Evolutionary conservation across 352 stramenopile genomes (phyloP).

Genomic region (Pythium graminicola): DNA sequence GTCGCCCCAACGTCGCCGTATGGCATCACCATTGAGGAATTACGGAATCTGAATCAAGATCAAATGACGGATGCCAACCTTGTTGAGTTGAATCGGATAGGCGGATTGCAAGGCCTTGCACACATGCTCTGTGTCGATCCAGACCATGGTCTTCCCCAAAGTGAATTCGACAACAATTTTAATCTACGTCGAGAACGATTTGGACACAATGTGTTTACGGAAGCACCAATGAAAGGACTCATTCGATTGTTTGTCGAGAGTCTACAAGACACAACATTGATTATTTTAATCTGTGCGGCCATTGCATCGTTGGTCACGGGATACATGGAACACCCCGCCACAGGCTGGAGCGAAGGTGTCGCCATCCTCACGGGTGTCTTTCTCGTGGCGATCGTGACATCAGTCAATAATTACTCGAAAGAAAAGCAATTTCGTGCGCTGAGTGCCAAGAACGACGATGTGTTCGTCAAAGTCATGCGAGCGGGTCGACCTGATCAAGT

Average conservation of each 20-base stretch:
- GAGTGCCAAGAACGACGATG: slow-evolving; percentile 86
- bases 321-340: slow-evolving; percentile 69
- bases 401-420: slow-evolving; percentile 95
- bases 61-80: slow-evolving; percentile 80
- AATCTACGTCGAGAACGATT: slow-evolving; percentile 46
- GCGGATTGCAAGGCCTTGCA: slow-evolving; percentile 45
- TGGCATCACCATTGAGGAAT: slow-evolving; percentile 62
- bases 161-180: slow-evolving; percentile 56
- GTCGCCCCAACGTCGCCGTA: slow-evolving; percentile 64
- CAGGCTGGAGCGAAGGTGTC: slow-evolving; percentile 92
- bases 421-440: slow-evolving; percentile 86
- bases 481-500: slow-evolving; percentile 60
- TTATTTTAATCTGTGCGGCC: slow-evolving; percentile 84
- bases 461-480: slow-evolving; percentile 76
- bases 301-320: slow-evolving; percentile 80
- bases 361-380: slow-evolving; percentile 92
- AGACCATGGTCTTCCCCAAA: slow-evolving; percentile 51
- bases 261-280: slow-evolving; percentile 86
- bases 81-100: slow-evolving; percentile 48
- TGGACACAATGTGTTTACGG: slow-evolving; percentile 54
- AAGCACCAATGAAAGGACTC: slow-evolving; percentile 77
- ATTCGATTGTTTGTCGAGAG: slow-evolving; percentile 79
- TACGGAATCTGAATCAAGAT: slow-evolving; percentile 64
- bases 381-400: slow-evolving; percentile 93
- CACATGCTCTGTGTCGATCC: slow-evolving; percentile 64